phyloP scores from a whole-genome alignment of 1,284 basidiomycete genomes.

The Sporisorium exsertum region DNA sequence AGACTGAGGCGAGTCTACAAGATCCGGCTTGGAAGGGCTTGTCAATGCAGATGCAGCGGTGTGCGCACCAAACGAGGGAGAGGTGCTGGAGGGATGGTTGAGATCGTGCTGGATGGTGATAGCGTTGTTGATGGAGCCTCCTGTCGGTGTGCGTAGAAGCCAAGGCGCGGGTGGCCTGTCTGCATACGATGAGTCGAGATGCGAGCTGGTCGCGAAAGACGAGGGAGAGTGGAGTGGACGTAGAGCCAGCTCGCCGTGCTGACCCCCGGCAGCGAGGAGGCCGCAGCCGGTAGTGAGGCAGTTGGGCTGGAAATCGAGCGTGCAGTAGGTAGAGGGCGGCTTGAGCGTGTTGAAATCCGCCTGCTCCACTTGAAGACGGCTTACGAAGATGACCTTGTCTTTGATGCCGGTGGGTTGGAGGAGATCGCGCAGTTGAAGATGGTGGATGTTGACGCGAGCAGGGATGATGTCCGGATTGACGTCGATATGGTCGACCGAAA shows the following conservation, averaged over 20 bases:
- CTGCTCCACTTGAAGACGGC: slow-evolving; percentile 51
- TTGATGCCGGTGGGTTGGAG: slow-evolving; percentile 42
- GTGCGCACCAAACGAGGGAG: slow-evolving; percentile 1
- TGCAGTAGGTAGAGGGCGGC: slow-evolving; percentile 74
- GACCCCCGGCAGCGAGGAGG: slow-evolving; percentile 84
- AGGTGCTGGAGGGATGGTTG: slow-evolving; percentile 16
- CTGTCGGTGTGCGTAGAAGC: slow-evolving; percentile 72
- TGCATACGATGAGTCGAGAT: slow-evolving; percentile 11
- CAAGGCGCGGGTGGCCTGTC: slow-evolving; percentile 55
- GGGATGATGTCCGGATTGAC: slow-evolving; percentile 40
- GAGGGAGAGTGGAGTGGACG: slow-evolving; percentile 72
- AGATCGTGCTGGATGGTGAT: slow-evolving; percentile 72
- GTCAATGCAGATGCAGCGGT: slow-evolving; percentile 1
- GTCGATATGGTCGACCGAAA: slow-evolving; percentile 25
- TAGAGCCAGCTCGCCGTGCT: slow-evolving; percentile 81
- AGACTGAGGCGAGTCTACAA: slow-evolving; percentile 12
- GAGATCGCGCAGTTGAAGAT: slow-evolving; percentile 58
- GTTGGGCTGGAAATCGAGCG: slow-evolving; percentile 79
- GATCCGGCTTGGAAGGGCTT: slow-evolving; percentile 18
- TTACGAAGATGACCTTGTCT: slow-evolving; percentile 54
- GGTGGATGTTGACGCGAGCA: slow-evolving; percentile 54
- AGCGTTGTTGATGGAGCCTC: slow-evolving; percentile 83
- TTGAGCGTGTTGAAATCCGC: slow-evolving; percentile 51
- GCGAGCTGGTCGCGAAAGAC: slow-evolving; percentile 9
- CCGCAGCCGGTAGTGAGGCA: slow-evolving; percentile 72